Conservation (phyloP, 345 rosid genomes). For the Balakata baccata region DNA sequence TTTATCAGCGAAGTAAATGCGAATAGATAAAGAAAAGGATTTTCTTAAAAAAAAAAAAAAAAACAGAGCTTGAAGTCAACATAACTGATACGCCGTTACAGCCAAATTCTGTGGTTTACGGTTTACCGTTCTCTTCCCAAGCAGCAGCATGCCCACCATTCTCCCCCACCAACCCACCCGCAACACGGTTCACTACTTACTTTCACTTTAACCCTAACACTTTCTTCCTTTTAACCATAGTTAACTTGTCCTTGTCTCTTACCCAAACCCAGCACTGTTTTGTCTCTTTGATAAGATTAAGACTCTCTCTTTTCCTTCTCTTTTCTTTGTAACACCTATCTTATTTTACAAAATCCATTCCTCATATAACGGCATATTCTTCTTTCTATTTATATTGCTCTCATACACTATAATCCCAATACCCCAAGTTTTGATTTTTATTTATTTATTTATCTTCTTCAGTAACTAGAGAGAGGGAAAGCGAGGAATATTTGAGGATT, state of each 20-base stretch:
- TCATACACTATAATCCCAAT: background rate
- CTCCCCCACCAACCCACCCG: background rate
- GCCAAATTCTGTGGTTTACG: background rate
- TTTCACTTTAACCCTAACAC: background rate
- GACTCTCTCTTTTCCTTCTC: background rate
- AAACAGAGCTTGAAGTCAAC: slow-evolving; percentile 20
- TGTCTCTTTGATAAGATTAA: background rate
- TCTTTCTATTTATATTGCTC: background rate
- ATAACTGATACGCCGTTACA: slow-evolving; percentile 24
- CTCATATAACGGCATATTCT: slow-evolving; percentile 14
- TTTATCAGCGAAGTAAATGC: no score
- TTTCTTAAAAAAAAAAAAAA: background rate
- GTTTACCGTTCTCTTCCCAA: no score
- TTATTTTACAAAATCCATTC: background rate
- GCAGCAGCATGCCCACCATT: background rate
- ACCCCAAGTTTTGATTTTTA: background rate
- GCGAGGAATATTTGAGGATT: background rate
- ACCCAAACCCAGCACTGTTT: background rate
- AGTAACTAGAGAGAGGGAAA: background rate
- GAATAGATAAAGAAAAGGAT: background rate
- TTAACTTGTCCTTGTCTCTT: background rate
- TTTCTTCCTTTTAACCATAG: slow-evolving; percentile 17
- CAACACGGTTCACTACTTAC: background rate
- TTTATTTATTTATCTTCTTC: background rate
- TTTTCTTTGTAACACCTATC: background rate